Percentiles rank a stretch among this genome's conserved stretches.
phyloP scores from a whole-genome alignment of 768 basidiomycete genomes.

The Collybia sordida region DNA sequence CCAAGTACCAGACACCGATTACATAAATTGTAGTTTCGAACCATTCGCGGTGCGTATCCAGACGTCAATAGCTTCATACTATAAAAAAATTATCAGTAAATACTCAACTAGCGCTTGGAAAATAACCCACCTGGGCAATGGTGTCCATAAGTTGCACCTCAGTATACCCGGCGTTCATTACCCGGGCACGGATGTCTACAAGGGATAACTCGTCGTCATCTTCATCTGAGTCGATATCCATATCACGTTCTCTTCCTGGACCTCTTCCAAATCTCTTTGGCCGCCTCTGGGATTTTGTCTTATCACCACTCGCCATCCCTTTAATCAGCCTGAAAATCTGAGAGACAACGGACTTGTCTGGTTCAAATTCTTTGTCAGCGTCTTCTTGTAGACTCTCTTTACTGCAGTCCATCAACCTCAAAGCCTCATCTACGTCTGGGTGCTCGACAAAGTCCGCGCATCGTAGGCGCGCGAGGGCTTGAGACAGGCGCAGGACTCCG shows the following conservation, averaged over 20 bases:
- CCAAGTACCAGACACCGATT: not conserved
- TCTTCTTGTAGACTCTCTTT: constrained; percentile 90
- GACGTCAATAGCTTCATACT: constrained; percentile 89
- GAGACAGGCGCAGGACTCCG: constrained; percentile 90
- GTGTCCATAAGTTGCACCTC: constrained; percentile 89
- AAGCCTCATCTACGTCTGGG: constrained; percentile 92
- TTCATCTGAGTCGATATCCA: constrained; percentile 68
- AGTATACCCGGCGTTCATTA: constrained; percentile 85
- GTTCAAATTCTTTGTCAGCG: constrained; percentile 63
- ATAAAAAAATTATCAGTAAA: constrained; percentile 9
- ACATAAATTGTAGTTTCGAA: constrained; percentile 74
- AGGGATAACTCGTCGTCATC: constrained; percentile 79
- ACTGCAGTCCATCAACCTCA: constrained; percentile 95
- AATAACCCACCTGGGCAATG: constrained; percentile 63
- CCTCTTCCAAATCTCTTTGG: constrained; percentile 64
- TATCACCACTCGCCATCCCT: constrained; percentile 62
- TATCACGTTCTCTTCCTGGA: constrained; percentile 67
- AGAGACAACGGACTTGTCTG: constrained; percentile 77
- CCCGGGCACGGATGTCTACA: constrained; percentile 84
- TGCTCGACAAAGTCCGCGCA: constrained; percentile 79
- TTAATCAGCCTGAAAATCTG: constrained; percentile 92
- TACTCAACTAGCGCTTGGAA: constrained; percentile 9
- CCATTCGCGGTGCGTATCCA: constrained; percentile 83
- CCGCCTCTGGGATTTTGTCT: constrained; percentile 35
- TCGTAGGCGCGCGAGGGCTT: constrained; percentile 91